phyloP scores from a whole-genome alignment of 805 yeast species.

The Gaillardinia entomophila region DNA sequence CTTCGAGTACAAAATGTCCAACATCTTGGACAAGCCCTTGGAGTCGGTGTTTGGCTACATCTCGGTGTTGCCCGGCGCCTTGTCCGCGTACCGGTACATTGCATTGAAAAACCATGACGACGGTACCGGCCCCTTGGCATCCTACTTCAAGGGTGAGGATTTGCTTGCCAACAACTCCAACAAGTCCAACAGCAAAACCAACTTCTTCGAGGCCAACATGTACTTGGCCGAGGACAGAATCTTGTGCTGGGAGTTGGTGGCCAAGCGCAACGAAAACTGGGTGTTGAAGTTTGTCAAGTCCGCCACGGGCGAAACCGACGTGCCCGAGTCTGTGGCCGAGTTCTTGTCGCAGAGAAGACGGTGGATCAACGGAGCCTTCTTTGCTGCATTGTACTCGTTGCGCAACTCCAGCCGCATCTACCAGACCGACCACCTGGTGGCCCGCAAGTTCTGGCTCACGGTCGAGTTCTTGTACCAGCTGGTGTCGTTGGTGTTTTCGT shows the following conservation, averaged over 20 bases:
- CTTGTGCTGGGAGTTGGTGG: conserved; percentile 23
- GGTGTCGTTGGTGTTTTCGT: conserved; percentile 14
- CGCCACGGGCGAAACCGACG: conserved; percentile 27
- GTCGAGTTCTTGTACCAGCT: conserved; percentile 20
- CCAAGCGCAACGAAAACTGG: conserved; percentile 21
- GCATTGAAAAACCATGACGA: conserved; percentile 81
- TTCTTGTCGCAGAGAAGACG: conserved; percentile 23
- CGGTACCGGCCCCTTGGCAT: conserved; percentile 86
- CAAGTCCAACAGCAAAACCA: conserved; percentile 45
- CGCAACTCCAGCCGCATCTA: conserved; percentile 17
- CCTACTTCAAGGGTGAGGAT: conserved; percentile 87
- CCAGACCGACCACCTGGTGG: conserved; percentile 17
- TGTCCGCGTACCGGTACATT: conserved; percentile 87
- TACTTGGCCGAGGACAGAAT: conserved; percentile 25
- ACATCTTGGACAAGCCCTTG: conserved; percentile 88
- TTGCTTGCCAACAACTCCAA: conserved; percentile 16
- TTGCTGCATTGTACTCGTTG: conserved; percentile 22
- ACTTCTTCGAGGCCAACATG: conserved; percentile 83
- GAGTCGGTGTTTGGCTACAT: conserved; percentile 92
- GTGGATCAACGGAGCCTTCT: conserved; percentile 26
- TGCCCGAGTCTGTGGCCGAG: conserved; percentile 20
- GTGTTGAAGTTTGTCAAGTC: conserved; percentile 23
- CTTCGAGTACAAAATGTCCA: conserved; percentile 96
- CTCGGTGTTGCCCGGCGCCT: conserved; percentile 90
- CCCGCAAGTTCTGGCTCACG: conserved; percentile 18